phyloP scores from a whole-genome alignment of 2,329 filamentous ascomycete genomes.

The Fusarium foetens region DNA sequence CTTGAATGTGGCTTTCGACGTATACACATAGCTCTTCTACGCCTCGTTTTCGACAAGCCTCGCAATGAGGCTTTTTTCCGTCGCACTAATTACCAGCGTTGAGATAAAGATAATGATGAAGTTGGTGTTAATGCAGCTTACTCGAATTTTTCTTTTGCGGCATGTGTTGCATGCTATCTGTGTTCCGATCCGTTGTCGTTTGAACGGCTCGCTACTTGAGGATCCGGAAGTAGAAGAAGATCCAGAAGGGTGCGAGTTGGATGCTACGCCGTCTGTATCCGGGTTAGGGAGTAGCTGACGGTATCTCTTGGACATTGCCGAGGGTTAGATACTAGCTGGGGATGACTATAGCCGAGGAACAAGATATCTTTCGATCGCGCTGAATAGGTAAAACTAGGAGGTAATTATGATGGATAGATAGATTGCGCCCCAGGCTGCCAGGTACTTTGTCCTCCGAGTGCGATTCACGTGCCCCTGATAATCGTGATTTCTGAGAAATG shows the following conservation, averaged over 20 bases:
- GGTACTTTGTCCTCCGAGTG: no score
- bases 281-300: constrained; percentile 14
- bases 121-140: neutral
- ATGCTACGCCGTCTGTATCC: neutral
- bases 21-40: constrained; percentile 3
- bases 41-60: constrained; percentile 10
- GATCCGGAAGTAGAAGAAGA: constrained; percentile 1
- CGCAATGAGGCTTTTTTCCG: neutral
- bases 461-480: no score
- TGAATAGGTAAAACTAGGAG: no score
- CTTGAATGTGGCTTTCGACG: neutral
- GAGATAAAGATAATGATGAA: no score
- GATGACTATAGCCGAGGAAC: no score
- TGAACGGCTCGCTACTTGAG: neutral
- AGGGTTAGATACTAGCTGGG: neutral
- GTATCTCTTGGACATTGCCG: constrained; percentile 26
- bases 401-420: no score
- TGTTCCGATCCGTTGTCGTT: constrained; percentile 9
- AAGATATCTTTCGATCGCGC: no score
- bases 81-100: neutral
- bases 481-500: no score
- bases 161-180: constrained; percentile 17
- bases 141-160: constrained; percentile 16
- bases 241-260: constrained; percentile 2
- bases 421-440: no score